These are phyloP conservation scores for Euphorbia lathyris DNA, from an alignment of 345 rosid species.

Conservation along the genomic window DNA sequence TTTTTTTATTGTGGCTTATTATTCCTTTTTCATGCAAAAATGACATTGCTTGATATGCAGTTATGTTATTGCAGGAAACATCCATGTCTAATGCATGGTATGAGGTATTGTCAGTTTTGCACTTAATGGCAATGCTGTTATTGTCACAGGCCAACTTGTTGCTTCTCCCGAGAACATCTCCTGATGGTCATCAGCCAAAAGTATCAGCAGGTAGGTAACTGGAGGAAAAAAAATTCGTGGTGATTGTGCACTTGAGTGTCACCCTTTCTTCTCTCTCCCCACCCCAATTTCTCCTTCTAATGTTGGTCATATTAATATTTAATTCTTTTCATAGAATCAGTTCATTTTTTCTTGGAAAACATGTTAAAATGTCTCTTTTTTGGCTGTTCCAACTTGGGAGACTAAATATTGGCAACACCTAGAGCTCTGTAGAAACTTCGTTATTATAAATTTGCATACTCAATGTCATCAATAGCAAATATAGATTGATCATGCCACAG, in stretches of 20 bases:
- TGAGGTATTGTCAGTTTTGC: conserved; percentile 93
- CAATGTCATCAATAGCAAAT: neutral
- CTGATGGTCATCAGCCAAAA: conserved; percentile 75
- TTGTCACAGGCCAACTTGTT: conserved; percentile 86
- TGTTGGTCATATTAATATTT: neutral
- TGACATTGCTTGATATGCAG: conserved; percentile 16
- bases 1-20: conserved; percentile 4
- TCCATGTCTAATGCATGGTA: conserved; percentile 87
- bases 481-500: conserved; percentile 6
- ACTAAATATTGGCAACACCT: neutral
- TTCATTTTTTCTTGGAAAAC: neutral
- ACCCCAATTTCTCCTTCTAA: neutral
- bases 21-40: conserved; percentile 18
- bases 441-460: neutral
- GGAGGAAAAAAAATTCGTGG: conserved; percentile 6
- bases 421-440: neutral
- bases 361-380: neutral
- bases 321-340: neutral
- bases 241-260: neutral
- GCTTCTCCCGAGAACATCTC: conserved; percentile 85
- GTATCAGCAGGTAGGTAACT: conserved; percentile 79
- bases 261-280: neutral
- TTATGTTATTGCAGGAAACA: conserved; percentile 66
- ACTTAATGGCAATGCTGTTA: conserved; percentile 91
- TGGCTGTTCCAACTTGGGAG: conserved; percentile 4